Percentiles rank a stretch among this genome's conserved stretches.
These are phyloP conservation scores for Aspergillus costaricaensis DNA, from an alignment of 2,329 filamentous ascomycete species.

Conservation along the genomic window DNA sequence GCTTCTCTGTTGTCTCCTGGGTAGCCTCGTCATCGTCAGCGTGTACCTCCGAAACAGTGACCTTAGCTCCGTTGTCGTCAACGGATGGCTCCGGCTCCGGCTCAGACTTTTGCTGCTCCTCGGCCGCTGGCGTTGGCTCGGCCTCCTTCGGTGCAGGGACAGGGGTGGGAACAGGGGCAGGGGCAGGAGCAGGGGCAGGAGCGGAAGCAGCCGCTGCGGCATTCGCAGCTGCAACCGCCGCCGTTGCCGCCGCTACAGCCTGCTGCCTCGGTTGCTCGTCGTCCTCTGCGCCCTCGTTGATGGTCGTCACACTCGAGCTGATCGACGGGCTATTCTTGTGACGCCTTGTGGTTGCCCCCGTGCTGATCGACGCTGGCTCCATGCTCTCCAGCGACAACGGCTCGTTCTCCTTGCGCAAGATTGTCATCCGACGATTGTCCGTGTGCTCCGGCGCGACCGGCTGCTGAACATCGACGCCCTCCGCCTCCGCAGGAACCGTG, in stretches of 20 bases:
- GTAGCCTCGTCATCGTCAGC: conserved; percentile 17
- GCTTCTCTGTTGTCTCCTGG: background rate
- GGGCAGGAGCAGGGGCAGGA: background rate
- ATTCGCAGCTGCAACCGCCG: conserved; percentile 2
- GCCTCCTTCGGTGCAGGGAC: conserved; percentile 8
- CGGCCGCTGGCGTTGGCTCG: conserved; percentile 17
- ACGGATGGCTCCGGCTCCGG: background rate
- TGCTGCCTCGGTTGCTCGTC: conserved; percentile 44
- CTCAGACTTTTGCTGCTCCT: conserved; percentile 12
- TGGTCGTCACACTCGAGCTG: conserved; percentile 75
- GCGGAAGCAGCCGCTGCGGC: background rate
- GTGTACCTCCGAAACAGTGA: conserved; percentile 24
- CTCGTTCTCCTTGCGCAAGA: conserved; percentile 39
- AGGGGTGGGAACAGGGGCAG: background rate
- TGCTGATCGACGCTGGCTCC: conserved; percentile 54
- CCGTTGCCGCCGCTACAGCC: conserved; percentile 17
- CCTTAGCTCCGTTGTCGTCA: conserved; percentile 18
- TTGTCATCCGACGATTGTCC: conserved; percentile 38
- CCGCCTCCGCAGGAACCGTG: conserved; percentile 89
- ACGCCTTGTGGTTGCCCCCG: conserved; percentile 72
- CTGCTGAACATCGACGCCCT: conserved; percentile 67
- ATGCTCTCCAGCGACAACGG: conserved; percentile 26
- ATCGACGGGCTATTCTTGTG: conserved; percentile 82
- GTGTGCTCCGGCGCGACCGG: conserved; percentile 25
- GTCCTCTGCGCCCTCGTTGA: conserved; percentile 81